Base-by-base conservation (phyloP, 441 rosid genomes). In the Cnidoscolus chayamansa region DNA sequence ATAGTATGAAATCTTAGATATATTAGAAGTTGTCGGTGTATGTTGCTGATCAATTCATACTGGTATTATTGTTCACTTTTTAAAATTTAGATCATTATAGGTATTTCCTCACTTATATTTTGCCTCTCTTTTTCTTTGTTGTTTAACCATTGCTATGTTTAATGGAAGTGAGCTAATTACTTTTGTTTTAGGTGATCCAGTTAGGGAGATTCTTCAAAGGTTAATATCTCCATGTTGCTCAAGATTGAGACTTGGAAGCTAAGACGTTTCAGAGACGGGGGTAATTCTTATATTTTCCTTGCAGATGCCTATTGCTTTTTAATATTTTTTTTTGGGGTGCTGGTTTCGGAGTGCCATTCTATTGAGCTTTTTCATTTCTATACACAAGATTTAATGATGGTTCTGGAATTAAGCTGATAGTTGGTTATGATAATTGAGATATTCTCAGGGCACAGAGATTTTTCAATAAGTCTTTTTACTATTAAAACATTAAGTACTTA, bases 211-310 rank as follows among this genome's bases (percentile, higher is more conserved):
- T 61, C 32, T 71, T 67, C 17, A 49, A 40, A 49, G 19, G 17
- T 71, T 25, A 25, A 25, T 25, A 25, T 25, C 25, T 25, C 25
- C 25, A 25, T 25, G 25, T 25, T 25, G 25, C 25, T 25, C 1
- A 1, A 48, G 31, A 7, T 62, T 31, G 66, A 25, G 25, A 25
- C 25, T 25, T 25, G 25, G 37, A 49, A 61, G 67, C 37, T 43
- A 2, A 25, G 55, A 20, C 47, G 65, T 47, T 25, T 70, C 32
- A 43, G 49, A 32, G 51, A 50, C 60, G 25, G 25, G 32, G 74
- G 74, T 71, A 68, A 12, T 25, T 57, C 55, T 59, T 50, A 37
- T 70, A 10, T 48, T 48, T 47, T 53, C 16, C 19, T 50, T 7
- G 4, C 17, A 47, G 10, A 59, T 10, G 17, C 30, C 9, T 12